Evolutionary conservation across 805 yeast genomes (phyloP).

Genomic region (Jamesozyma rosinii): DNA sequence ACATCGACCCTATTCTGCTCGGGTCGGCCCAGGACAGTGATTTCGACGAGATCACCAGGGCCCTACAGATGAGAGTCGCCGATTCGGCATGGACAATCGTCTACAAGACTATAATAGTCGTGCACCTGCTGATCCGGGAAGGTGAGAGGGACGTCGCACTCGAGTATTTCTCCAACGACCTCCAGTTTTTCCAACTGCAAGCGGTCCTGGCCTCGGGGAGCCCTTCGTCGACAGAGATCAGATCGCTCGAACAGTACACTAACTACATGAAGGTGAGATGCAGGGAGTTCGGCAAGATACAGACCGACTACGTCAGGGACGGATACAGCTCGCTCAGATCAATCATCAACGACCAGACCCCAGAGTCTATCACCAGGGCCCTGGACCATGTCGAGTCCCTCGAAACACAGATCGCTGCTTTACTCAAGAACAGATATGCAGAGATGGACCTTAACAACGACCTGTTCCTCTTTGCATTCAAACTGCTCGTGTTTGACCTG

Average conservation of each 20-base stretch:
- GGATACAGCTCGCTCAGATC: constrained; percentile 41
- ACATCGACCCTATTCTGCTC: constrained; percentile 80
- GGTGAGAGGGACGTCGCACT: constrained; percentile 75
- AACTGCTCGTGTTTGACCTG: constrained; percentile 83
- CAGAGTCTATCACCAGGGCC: constrained; percentile 58
- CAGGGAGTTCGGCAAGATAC: constrained; percentile 53
- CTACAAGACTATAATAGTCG: constrained; percentile 72
- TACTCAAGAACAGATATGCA: constrained; percentile 63
- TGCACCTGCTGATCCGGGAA: constrained; percentile 87
- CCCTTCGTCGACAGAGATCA: constrained; percentile 35
- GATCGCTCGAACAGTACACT: constrained; percentile 55
- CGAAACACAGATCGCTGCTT: constrained; percentile 66
- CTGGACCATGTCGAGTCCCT: constrained; percentile 76
- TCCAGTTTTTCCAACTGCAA: constrained; percentile 43
- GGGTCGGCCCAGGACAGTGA: constrained; percentile 35
- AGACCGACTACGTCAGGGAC: constrained; percentile 71
- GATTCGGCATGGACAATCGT: constrained; percentile 89
- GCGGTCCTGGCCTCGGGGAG: constrained; percentile 21
- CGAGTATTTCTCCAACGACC: constrained; percentile 43
- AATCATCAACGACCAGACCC: constrained; percentile 39
- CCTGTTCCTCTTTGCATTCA: constrained; percentile 70
- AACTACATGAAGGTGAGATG: constrained; percentile 63
- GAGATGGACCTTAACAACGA: constrained; percentile 82
- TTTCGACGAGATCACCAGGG: constrained; percentile 59
- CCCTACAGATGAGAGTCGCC: constrained; percentile 51